Evolutionary conservation across 495 filamentous ascomycete species (phyloP), one percentile per base, ranked within the genome.

Genomic region (Aspergillus bertholletiae): DNA sequence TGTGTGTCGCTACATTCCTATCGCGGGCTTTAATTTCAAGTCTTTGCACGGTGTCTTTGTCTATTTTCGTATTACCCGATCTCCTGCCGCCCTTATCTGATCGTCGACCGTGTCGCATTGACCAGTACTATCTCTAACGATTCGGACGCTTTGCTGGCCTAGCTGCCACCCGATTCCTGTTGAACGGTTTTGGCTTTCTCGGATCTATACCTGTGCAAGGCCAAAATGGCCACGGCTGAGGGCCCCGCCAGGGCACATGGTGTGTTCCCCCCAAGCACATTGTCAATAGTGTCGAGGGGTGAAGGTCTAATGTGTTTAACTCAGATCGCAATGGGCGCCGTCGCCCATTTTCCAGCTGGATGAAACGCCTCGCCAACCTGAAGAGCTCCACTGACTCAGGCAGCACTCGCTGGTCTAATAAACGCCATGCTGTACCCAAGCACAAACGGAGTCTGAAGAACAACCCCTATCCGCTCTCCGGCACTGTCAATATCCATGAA

Each of bases 361-460:
- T 98, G 84, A 96, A 93, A 78, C 91, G 92, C 56, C 82, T 98
- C 24, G 85, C 91, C 27, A 94, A 84, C 65, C 81, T 96, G 57
- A 96, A 93, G 69, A 79, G 70, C 55, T 80, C 79, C 66, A 57
- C 80, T 26, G 80, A 82, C 5, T 72, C 79, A 6, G 64, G 65
- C n/a, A 64, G 75, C n/a, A 71, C 65, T 47, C 69, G 72, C 15
- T 74, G 71, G 66, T 71, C 77, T 3, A 66, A 78, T 54, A 86
- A 81, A 64, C 80, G 81, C 52, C 59, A 66, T 51, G 52, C 73
- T 53, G 59, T 58, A 35, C 56, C 68, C 27, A 84, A 84, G 51
- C 70, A 68, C 27, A 86, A 86, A 66, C 71, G 71, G 50, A 62
- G 67, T n/a, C 71, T 73, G 39, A 78, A 82, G 70, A 93, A 95